phyloP scores from a whole-genome alignment of 768 basidiomycete species.

The Mycena galericulata region DNA sequence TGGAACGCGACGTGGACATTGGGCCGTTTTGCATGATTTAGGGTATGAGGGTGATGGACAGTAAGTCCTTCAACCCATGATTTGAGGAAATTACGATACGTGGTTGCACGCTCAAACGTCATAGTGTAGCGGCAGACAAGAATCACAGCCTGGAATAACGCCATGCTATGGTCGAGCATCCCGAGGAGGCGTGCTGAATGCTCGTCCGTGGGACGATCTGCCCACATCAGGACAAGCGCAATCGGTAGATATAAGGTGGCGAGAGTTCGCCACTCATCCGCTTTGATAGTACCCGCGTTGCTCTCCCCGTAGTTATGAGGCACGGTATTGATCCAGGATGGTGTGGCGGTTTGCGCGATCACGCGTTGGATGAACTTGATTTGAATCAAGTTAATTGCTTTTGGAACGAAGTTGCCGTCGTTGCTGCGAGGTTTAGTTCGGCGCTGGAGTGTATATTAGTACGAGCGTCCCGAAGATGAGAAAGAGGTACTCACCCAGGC shows the following conservation, averaged over 20 bases:
- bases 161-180: constrained; percentile 44
- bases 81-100: constrained; percentile 36
- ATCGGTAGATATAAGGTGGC: constrained; percentile 41
- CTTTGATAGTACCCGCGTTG: constrained; percentile 44
- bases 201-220: constrained; percentile 17
- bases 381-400: constrained; percentile 27
- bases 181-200: constrained; percentile 18
- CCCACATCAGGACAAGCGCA: constrained; percentile 41
- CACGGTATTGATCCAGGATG: constrained; percentile 32
- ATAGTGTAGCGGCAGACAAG: constrained; percentile 38
- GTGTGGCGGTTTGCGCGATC: constrained; percentile 25
- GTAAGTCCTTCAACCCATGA: constrained; percentile 42
- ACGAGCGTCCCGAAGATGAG: constrained; percentile 7
- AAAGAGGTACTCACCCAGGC: constrained; percentile 26
- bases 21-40: constrained; percentile 17
- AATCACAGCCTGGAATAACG: constrained; percentile 42
- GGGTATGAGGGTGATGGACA: constrained; percentile 41
- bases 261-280: constrained; percentile 44
- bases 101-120: constrained; percentile 23
- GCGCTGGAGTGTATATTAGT: constrained; percentile 23
- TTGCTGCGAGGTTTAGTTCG: constrained; percentile 27
- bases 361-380: constrained; percentile 32
- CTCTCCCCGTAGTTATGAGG: constrained; percentile 39
- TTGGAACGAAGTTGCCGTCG: constrained; percentile 14
- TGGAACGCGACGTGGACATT: constrained; percentile 50